Conservation (phyloP, 2,329 filamentous ascomycete genomes). For the Talaromyces piceae region DNA sequence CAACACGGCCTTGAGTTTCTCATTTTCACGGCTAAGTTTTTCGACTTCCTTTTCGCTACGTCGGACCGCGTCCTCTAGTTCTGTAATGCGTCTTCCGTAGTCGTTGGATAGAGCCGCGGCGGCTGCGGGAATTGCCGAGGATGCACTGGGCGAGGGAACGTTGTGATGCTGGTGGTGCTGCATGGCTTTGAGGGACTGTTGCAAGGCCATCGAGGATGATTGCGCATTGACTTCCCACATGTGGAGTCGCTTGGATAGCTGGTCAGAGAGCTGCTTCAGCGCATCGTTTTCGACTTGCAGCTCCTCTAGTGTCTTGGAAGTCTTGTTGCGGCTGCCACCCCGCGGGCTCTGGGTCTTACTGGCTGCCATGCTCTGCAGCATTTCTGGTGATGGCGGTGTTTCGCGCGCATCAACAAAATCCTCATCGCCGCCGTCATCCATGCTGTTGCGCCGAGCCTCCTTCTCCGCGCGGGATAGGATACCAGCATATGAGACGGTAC, state of each 20-base stretch:
- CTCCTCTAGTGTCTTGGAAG: slow-evolving; percentile 70
- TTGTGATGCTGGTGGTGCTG: slow-evolving; percentile 27
- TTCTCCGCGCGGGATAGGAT: slow-evolving; percentile 58
- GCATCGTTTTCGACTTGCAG: slow-evolving; percentile 80
- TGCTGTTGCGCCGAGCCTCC: slow-evolving; percentile 36
- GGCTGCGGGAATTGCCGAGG: slow-evolving; percentile 20
- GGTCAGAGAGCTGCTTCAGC: slow-evolving; percentile 77
- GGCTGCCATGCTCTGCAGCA: slow-evolving; percentile 37
- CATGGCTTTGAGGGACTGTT: slow-evolving; percentile 63
- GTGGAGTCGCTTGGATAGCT: slow-evolving; percentile 77
- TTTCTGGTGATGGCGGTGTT: slow-evolving; percentile 47
- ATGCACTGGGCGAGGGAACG: slow-evolving; percentile 21
- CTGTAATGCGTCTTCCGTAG: slow-evolving; percentile 48
- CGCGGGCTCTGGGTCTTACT: slow-evolving; percentile 25
- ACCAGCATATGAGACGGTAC: slow-evolving; percentile 86
- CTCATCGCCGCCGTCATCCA: slow-evolving; percentile 64
- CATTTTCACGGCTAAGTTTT: slow-evolving; percentile 54
- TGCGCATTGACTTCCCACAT: slow-evolving; percentile 91
- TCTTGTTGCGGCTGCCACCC: slow-evolving; percentile 17
- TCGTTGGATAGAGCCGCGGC: slow-evolving; percentile 3
- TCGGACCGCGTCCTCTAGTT: slow-evolving; percentile 61
- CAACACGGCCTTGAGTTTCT: slow-evolving; percentile 50
- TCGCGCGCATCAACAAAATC: slow-evolving; percentile 86
- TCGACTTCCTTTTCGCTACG: slow-evolving; percentile 55
- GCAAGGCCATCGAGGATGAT: slow-evolving; percentile 74